Percentiles rank a stretch among this genome's conserved stretches.
These are phyloP conservation scores for Diphasiastrum complanatum DNA, from an alignment of 83 land plant genomes.

Conservation along the genomic window DNA sequence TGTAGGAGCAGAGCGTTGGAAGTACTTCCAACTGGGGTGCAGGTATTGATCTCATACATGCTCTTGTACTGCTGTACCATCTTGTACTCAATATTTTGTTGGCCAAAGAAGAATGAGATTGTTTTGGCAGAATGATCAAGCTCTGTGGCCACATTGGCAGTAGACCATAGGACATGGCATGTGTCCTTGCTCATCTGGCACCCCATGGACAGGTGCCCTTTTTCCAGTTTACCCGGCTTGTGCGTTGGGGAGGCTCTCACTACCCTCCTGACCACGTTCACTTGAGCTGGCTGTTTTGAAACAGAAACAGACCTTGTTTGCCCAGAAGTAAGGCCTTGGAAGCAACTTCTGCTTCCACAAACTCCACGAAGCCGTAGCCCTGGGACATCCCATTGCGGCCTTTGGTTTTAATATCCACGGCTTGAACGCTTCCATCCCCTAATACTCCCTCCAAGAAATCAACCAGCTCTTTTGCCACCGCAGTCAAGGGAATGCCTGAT, in stretches of 20 bases:
- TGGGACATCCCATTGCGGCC: slow-evolving; percentile 50
- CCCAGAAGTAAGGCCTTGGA: slow-evolving; percentile 20
- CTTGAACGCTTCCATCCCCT: slow-evolving; percentile 40
- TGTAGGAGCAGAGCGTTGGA: too few species aligned
- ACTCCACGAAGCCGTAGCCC: slow-evolving; percentile 50
- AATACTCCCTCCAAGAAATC: slow-evolving; percentile 32
- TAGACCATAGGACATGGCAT: slow-evolving; percentile 28
- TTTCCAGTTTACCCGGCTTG: too few species aligned
- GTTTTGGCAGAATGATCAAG: too few species aligned
- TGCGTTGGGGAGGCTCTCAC: too few species aligned
- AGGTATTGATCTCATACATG: too few species aligned
- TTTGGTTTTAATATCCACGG: slow-evolving; percentile 40
- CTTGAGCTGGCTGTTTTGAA: slow-evolving; percentile 21
- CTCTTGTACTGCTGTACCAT: too few species aligned
- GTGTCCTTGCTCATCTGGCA: slow-evolving; percentile 8
- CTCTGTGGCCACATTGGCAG: slow-evolving; percentile 33
- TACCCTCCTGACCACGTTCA: too few species aligned
- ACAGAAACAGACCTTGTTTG: slow-evolving; percentile 10
- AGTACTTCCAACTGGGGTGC: too few species aligned
- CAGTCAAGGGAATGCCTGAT: slow-evolving; percentile 38
- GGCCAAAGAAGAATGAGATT: too few species aligned
- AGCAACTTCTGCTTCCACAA: slow-evolving; percentile 31
- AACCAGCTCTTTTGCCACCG: slow-evolving; percentile 45
- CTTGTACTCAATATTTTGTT: too few species aligned
- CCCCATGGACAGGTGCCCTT: slow-evolving; percentile 21